These are phyloP conservation scores for Vaccinium vitisidaea DNA, from an alignment of 148 eudicot species.

Conservation along the genomic window DNA sequence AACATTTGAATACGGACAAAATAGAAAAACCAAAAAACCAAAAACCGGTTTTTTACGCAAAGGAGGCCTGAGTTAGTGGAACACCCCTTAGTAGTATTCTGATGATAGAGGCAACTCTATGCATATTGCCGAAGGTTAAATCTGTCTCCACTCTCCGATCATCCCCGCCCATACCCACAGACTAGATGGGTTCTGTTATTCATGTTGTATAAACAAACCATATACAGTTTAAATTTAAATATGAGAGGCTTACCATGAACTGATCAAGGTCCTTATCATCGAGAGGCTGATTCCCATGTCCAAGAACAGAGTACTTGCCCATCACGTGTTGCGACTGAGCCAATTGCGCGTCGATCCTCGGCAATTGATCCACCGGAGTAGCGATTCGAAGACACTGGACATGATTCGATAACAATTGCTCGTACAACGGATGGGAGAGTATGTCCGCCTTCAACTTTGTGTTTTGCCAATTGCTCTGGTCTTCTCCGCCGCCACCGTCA, in stretches of 20 bases:
- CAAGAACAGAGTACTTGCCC: conserved; percentile 62
- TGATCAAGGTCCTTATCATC: conserved; percentile 88
- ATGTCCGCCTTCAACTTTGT: conserved; percentile 69
- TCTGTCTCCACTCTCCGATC: too few species aligned
- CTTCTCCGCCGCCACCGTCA: conserved; percentile 21
- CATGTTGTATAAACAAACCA: neutral
- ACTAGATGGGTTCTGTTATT: too few species aligned
- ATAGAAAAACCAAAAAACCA: too few species aligned
- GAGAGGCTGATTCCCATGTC: conserved; percentile 30
- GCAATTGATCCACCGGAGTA: conserved; percentile 87
- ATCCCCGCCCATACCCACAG: too few species aligned
- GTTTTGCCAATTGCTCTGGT: conserved; percentile 37
- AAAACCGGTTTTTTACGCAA: too few species aligned
- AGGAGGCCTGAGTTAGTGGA: too few species aligned
- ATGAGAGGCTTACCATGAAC: conserved; percentile 57
- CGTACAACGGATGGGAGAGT: conserved; percentile 69
- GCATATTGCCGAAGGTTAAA: too few species aligned
- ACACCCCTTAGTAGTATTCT: too few species aligned
- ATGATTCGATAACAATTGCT: conserved; percentile 76
- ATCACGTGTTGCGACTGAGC: conserved; percentile 74
- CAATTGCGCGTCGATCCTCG: conserved; percentile 83
- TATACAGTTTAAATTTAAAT: neutral
- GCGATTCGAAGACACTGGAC: conserved; percentile 79
- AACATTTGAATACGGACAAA: too few species aligned
- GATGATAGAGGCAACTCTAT: too few species aligned